Evolutionary conservation across 139 green algal species (phyloP).

Genomic region (Picochlorum sp.): DNA sequence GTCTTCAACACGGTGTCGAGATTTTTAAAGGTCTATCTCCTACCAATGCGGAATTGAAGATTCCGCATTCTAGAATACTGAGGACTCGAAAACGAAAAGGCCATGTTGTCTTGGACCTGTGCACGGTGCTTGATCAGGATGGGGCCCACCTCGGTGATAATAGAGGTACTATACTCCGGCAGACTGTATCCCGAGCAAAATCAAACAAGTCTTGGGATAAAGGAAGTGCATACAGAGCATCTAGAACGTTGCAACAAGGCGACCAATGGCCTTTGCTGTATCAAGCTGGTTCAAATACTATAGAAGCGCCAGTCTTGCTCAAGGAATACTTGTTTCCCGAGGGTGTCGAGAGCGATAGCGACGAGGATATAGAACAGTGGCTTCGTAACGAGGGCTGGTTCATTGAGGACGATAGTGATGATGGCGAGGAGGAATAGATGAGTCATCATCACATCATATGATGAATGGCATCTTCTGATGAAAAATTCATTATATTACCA

Average conservation of each 20-base stretch:
- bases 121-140: conserved; percentile 19
- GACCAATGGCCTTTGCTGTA: conserved; percentile 61
- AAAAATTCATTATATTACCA: too few species aligned
- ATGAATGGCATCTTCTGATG: too few species aligned
- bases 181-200: conserved; percentile 39
- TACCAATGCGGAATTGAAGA: neutral
- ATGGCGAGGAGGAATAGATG: too few species aligned
- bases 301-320: conserved; percentile 5
- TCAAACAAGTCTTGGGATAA: conserved; percentile 34
- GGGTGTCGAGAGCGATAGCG: neutral
- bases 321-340: neutral
- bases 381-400: too few species aligned
- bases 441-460: too few species aligned
- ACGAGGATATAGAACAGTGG: neutral
- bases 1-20: too few species aligned
- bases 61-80: conserved; percentile 24
- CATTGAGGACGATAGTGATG: too few species aligned
- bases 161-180: conserved; percentile 24
- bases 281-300: conserved; percentile 14
- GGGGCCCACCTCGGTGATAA: neutral
- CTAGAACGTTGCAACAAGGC: conserved; percentile 46
- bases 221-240: conserved; percentile 41
- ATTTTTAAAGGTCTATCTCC: too few species aligned
- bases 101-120: conserved; percentile 69
- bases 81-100: conserved; percentile 43